Evolutionary conservation across 768 basidiomycete genomes (phyloP), one percentile per base, ranked within the genome.

Genomic region (Trametes cubensis): DNA sequence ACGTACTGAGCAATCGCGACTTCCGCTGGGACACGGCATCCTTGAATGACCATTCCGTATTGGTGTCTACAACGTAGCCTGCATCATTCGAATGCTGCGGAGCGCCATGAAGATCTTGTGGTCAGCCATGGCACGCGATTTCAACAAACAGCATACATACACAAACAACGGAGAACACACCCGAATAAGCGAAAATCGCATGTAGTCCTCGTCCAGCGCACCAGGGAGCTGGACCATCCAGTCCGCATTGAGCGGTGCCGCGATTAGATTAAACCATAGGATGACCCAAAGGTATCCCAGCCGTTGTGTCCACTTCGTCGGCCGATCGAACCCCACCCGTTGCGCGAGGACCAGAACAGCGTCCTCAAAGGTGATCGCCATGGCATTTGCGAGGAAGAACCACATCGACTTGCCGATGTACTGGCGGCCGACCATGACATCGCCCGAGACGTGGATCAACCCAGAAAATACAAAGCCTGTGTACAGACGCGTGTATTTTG

Each of bases 301-400:
- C 28, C 21, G 20, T 25, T 13, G 48, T 6, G 23, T 45, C 34
- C 51, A 17, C 25, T 14, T 15, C 21, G 52, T 51, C 28, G 52
- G 57, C 7, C 28, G 28, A 17, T 26, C 8, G 7, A 51, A 21
- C 11, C 41, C 42, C 14, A 28, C n/a, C 21, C 58, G 20, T 20
- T 48, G 60, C 2, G 65, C 69, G 5, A 69, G 15, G 0, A 23
- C 65, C n/a, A 77, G 63, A 30, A 73, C 62, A 0, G 59, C 49
- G 54, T 72, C 75, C 64, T 80, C 79, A 26, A 73, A 55, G 14
- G 72, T 73, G 39, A 80, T 78, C 1, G 62, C 75, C 2, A 71
- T 54, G 6, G 77, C 75, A 50, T 76, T 74, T 14, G 64, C 23
- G 20, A 73, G 11, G 58, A 74, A 76, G 68, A 75, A 76, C 25